Conservation (phyloP, 768 basidiomycete species). For the Sporobolomyces pararoseus region DNA sequence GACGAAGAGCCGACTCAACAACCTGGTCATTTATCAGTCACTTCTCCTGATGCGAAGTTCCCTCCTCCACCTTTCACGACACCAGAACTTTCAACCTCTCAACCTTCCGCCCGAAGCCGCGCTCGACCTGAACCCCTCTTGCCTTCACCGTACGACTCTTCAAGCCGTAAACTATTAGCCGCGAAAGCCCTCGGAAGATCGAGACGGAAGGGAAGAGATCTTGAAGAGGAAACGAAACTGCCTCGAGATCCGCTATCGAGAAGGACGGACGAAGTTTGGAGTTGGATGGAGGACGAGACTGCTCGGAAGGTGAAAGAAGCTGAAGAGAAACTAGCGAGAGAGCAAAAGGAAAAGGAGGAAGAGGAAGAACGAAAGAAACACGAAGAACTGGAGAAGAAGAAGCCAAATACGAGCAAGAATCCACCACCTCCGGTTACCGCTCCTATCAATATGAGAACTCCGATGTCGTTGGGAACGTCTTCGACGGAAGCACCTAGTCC, state of each 20-base stretch:
- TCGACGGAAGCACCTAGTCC: constrained; percentile 39
- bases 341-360: not conserved
- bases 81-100: constrained; percentile 4
- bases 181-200: not conserved
- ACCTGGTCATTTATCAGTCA: not conserved
- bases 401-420: not conserved
- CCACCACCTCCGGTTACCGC: not conserved
- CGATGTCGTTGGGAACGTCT: constrained; percentile 29
- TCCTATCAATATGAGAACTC: constrained; percentile 41
- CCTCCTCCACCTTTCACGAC: not conserved
- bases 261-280: constrained; percentile 20
- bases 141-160: constrained; percentile 1
- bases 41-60: not conserved
- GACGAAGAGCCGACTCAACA: not conserved
- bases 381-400: constrained; percentile 1
- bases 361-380: not conserved
- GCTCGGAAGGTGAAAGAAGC: constrained; percentile 5
- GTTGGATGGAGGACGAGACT: constrained; percentile 31
- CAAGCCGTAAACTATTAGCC: not conserved
- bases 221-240: not conserved
- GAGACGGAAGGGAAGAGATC: not conserved
- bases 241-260: constrained; percentile 1
- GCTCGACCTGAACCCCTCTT: not conserved
- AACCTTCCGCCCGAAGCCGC: not conserved
- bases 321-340: not conserved